Evolutionary conservation across 345 rosid genomes (phyloP), one percentile per base, ranked within the genome.

Genomic region (Eutrema japonicum): DNA sequence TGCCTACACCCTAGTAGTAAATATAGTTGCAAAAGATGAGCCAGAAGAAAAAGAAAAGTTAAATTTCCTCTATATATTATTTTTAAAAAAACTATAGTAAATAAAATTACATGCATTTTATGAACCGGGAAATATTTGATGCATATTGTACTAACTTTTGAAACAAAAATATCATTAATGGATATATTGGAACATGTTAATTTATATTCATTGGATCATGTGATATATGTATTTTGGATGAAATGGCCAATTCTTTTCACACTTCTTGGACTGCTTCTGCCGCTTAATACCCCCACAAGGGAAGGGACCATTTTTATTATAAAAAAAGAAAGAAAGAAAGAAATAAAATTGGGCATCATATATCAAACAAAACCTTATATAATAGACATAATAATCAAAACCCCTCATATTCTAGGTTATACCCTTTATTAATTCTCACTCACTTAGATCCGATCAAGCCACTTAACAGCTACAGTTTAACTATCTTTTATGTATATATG

Each of bases 401-500:
- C 65, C 50, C 58, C 64, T 55, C 50, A 55, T 72, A 53, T 42
- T 53, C 52, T 26, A 64, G 30, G 32, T 46, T 64, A 36, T 22
- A 51, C 14, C 54, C 12, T 51, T 12, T 51, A 35, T 13, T 62
- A 62, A 14, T 35, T 57, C 11, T 48, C 29, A 26, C 55, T 63
- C 59, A 8, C 69, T 41, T 72, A 10, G 52, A 63, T 50, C 49
- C 37, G 49, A 55, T 37, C 55, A 50, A 55, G 57, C 77, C 48
- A 64, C 38, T 73, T 43, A 58, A 27, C 16, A 55, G 26, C 22
- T 18, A 18, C 1, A 66, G 41, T 26, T 38, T 56, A 66, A 30
- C 10, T 38, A 38, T 58, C 50, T 40, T 61, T 37, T 58, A 51
- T 47, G 49, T 43, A 36, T 45, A 3, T 50, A 26, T 51, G 56